Evolutionary conservation across 2,329 filamentous ascomycete species (phyloP).

Genomic region (Fusarium tjaetaba): DNA sequence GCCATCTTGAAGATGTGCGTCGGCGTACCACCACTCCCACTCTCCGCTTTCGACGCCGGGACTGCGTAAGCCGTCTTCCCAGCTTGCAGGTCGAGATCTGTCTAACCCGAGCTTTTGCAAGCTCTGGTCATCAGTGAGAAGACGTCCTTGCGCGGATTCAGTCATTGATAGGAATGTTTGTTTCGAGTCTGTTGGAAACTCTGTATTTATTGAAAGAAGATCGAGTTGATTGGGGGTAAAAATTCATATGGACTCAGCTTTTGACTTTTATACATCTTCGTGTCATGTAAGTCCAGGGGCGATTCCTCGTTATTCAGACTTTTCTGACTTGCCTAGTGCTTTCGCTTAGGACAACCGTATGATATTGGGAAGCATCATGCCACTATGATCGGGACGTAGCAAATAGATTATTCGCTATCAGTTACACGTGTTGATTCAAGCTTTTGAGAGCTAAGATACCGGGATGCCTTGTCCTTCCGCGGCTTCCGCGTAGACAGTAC

Average conservation of each 20-base stretch:
- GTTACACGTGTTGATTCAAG: not conserved
- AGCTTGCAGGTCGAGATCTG: not conserved
- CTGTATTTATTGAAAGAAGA: not conserved
- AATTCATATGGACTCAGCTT: rapidly evolving
- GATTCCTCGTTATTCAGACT: not conserved
- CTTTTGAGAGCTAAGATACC: not conserved
- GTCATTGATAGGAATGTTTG: not conserved
- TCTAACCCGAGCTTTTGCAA: not conserved
- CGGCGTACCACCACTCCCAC: not conserved
- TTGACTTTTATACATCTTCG: not conserved
- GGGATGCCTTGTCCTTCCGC: not conserved
- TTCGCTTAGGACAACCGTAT: not conserved
- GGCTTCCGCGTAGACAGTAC: not conserved
- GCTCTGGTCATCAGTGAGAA: not conserved
- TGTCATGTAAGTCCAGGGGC: not conserved
- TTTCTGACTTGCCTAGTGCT: not conserved
- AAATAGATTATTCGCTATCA: not conserved
- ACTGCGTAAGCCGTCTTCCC: not conserved
- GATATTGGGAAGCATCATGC: not conserved
- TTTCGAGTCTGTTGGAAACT: not conserved
- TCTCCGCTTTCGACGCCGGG: not conserved
- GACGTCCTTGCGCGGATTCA: not conserved
- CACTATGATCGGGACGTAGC: not conserved
- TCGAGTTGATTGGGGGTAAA: not conserved
- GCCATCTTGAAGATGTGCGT: not conserved